phyloP scores from a whole-genome alignment of 208 protist species.

The Wallacemonas collosoma region DNA sequence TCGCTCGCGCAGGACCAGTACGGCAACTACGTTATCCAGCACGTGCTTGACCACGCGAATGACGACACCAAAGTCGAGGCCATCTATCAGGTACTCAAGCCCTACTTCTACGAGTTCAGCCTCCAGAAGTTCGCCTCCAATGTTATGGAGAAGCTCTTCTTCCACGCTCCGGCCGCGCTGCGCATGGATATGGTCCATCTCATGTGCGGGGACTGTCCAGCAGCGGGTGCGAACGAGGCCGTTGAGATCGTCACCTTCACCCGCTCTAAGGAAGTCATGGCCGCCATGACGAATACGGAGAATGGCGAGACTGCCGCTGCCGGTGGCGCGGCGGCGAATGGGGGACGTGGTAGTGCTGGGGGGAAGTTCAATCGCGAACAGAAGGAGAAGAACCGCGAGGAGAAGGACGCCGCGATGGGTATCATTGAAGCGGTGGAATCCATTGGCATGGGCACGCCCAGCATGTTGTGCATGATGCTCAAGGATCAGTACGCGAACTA shows the following conservation, averaged over 20 bases:
- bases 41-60: slow-evolving; percentile 95
- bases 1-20: slow-evolving; percentile 96
- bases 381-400: slow-evolving; percentile 76
- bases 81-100: slow-evolving; percentile 71
- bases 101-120: slow-evolving; percentile 82
- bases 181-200: slow-evolving; percentile 88
- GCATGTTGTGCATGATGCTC: slow-evolving; percentile 93
- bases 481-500: slow-evolving; percentile 98
- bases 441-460: slow-evolving; percentile 49
- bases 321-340: slow-evolving; percentile 1
- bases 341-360: background rate
- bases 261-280: slow-evolving; percentile 55
- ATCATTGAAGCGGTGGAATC: slow-evolving; percentile 57
- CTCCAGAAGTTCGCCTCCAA: slow-evolving; percentile 99
- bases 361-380: slow-evolving; percentile 32
- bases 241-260: slow-evolving; percentile 75
- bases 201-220: slow-evolving; percentile 56
- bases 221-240: slow-evolving; percentile 24
- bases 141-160: slow-evolving; percentile 98
- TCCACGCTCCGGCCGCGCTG: slow-evolving; percentile 68
- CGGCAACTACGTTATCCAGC: slow-evolving; percentile 99
- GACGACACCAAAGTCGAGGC: slow-evolving; percentile 83
- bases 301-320: slow-evolving; percentile 25
- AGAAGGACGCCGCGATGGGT: slow-evolving; percentile 79
- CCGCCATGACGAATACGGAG: slow-evolving; percentile 53